Evolutionary conservation across 1,284 basidiomycete genomes (phyloP).

Genomic region (Paramarasmius palmivorus): DNA sequence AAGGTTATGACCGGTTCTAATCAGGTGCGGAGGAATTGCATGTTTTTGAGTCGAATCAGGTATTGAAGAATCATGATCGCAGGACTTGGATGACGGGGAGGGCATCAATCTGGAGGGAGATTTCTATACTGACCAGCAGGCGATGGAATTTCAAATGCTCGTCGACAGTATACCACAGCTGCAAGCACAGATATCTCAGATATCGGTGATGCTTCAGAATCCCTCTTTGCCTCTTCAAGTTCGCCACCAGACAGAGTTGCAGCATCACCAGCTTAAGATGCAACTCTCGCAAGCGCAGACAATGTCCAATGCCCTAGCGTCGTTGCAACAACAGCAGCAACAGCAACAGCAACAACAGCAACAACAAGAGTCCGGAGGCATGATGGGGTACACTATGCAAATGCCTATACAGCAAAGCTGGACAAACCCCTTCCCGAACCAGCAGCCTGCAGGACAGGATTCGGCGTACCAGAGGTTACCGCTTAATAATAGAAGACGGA

Average conservation of each 20-base stretch:
- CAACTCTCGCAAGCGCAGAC: slow-evolving; percentile 76
- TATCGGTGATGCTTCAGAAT: slow-evolving; percentile 77
- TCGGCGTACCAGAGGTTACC: slow-evolving; percentile 84
- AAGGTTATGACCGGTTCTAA: slow-evolving; percentile 19
- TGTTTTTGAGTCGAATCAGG: background rate
- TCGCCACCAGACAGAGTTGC: slow-evolving; percentile 76
- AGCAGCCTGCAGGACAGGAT: slow-evolving; percentile 66
- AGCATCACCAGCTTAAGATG: slow-evolving; percentile 74
- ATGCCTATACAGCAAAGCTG: slow-evolving; percentile 32
- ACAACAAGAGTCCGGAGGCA: slow-evolving; percentile 20
- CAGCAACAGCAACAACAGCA: slow-evolving; percentile 43
- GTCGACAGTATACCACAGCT: slow-evolving; percentile 73
- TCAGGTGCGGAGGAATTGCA: background rate
- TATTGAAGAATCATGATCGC: background rate
- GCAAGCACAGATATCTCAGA: slow-evolving; percentile 76
- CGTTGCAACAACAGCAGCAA: slow-evolving; percentile 48
- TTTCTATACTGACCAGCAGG: slow-evolving; percentile 66
- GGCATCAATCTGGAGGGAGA: slow-evolving; percentile 45
- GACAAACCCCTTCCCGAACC: slow-evolving; percentile 57
- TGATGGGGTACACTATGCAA: slow-evolving; percentile 38
- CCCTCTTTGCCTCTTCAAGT: slow-evolving; percentile 66
- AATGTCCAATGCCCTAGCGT: slow-evolving; percentile 59
- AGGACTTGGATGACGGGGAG: background rate
- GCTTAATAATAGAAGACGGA: slow-evolving; percentile 73
- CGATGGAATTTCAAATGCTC: slow-evolving; percentile 68